Percentiles rank a stretch among this genome's conserved stretches.
Evolutionary conservation across 1,284 basidiomycete species (phyloP).

Genomic region (Trichosporon asahii): DNA sequence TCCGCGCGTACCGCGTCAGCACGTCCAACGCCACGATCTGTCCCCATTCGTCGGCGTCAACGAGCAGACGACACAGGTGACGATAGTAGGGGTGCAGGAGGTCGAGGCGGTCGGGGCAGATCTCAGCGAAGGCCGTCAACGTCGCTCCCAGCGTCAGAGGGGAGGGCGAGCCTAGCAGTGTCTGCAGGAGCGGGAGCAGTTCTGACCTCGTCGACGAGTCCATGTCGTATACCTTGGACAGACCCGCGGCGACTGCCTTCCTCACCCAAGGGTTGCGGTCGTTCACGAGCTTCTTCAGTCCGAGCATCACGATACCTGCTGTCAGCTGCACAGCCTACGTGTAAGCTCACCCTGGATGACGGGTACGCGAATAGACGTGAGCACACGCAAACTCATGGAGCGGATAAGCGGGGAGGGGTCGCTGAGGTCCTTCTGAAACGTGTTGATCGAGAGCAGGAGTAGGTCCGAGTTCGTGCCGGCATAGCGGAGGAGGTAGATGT

Average conservation of each 20-base stretch:
- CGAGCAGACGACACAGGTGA: conserved; percentile 73
- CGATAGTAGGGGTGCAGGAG: conserved; percentile 86
- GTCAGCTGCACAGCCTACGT: neutral
- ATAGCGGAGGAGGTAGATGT: conserved; percentile 92
- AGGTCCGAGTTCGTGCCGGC: conserved; percentile 91
- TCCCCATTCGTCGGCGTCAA: conserved; percentile 95
- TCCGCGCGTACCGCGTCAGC: conserved; percentile 68
- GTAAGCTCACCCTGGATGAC: conserved; percentile 66
- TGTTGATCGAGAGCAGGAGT: conserved; percentile 94
- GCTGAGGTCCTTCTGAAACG: conserved; percentile 93
- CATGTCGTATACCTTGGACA: conserved; percentile 78
- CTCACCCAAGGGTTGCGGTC: conserved; percentile 92
- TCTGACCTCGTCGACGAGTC: conserved; percentile 68
- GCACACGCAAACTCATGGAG: conserved; percentile 88
- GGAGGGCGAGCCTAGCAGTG: conserved; percentile 74
- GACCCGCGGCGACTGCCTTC: conserved; percentile 83
- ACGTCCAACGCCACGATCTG: conserved; percentile 78
- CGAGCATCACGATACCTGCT: conserved; percentile 70
- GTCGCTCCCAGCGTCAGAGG: conserved; percentile 85
- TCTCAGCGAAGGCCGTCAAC: conserved; percentile 74
- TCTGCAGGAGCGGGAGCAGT: conserved; percentile 69
- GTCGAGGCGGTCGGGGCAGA: conserved; percentile 79
- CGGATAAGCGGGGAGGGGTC: conserved; percentile 89
- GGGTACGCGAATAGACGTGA: conserved; percentile 84
- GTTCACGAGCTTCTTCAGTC: conserved; percentile 83